Percentiles rank a stretch among this genome's conserved stretches.
Conservation (phyloP, 257 asterid genomes). For the Solanum stenotomum region DNA sequence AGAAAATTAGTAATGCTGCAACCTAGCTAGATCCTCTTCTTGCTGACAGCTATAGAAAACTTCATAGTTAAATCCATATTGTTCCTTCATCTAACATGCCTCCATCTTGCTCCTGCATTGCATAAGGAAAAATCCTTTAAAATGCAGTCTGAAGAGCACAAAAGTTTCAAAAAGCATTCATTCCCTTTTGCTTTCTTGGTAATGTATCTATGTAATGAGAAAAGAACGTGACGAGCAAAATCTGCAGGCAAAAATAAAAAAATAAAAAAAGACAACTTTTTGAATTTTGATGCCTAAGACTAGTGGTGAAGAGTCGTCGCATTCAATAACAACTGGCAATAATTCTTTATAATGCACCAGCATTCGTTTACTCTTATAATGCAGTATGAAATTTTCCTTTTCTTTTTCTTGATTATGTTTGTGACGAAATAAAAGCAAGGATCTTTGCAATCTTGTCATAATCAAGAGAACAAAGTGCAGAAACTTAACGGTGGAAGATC, state of each 20-base stretch:
- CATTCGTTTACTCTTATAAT: neutral
- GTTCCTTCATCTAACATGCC: slow-evolving; percentile 35
- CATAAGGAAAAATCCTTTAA: neutral
- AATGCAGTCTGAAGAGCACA: neutral
- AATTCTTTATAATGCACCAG: neutral
- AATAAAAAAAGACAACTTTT: neutral
- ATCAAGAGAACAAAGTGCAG: neutral
- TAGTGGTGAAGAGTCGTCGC: neutral
- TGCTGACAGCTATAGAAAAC: neutral
- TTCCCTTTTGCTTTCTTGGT: neutral
- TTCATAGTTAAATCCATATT: slow-evolving; percentile 26
- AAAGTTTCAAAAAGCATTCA: neutral
- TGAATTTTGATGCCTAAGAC: neutral
- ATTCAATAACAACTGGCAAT: neutral
- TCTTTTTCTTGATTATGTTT: neutral
- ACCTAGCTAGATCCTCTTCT: slow-evolving; percentile 1
- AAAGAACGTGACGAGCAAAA: neutral
- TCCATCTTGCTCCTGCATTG: slow-evolving; percentile 64
- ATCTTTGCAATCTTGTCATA: neutral
- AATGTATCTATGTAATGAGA: neutral
- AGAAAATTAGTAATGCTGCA: slow-evolving; percentile 2
- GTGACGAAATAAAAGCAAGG: neutral
- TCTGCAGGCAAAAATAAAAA: neutral
- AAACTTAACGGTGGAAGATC: neutral
- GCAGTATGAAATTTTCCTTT: neutral